These are phyloP conservation scores for Chalciporus chontae DNA, from an alignment of 768 basidiomycete species.

Conservation along the genomic window DNA sequence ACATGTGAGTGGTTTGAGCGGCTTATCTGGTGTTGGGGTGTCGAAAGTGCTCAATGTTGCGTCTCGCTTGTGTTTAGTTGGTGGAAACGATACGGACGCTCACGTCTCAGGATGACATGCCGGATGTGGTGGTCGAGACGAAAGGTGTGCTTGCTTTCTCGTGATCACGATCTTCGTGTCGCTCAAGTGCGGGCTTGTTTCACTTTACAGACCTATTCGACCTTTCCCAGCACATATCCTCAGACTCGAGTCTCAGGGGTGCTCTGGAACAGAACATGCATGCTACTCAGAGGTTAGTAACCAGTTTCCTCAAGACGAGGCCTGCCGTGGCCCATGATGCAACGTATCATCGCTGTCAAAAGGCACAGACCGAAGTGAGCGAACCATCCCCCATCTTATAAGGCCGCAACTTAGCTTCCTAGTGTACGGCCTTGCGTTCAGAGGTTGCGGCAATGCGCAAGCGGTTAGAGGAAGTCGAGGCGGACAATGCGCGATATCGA, in stretches of 20 bases:
- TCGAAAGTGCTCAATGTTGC: background rate
- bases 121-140: constrained; percentile 41
- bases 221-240: constrained; percentile 30
- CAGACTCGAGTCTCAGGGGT: constrained; percentile 31
- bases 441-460: constrained; percentile 50
- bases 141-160: constrained; percentile 32
- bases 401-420: constrained; percentile 11
- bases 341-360: constrained; percentile 46
- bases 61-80: constrained; percentile 41
- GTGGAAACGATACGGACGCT: constrained; percentile 65
- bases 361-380: constrained; percentile 57
- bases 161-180: background rate
- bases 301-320: constrained; percentile 45
- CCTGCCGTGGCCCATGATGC: constrained; percentile 35
- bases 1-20: constrained; percentile 46
- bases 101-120: constrained; percentile 48
- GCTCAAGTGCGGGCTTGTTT: background rate
- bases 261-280: constrained; percentile 54
- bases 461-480: constrained; percentile 48
- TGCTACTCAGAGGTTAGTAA: constrained; percentile 58
- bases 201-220: constrained; percentile 27
- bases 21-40: background rate
- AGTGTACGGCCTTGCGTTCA: constrained; percentile 60
- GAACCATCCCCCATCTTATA: background rate
- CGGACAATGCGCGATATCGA: constrained; percentile 46